Evolutionary conservation across 2,329 filamentous ascomycete genomes (phyloP).

Genomic region (Thielaviopsis punctulata): DNA sequence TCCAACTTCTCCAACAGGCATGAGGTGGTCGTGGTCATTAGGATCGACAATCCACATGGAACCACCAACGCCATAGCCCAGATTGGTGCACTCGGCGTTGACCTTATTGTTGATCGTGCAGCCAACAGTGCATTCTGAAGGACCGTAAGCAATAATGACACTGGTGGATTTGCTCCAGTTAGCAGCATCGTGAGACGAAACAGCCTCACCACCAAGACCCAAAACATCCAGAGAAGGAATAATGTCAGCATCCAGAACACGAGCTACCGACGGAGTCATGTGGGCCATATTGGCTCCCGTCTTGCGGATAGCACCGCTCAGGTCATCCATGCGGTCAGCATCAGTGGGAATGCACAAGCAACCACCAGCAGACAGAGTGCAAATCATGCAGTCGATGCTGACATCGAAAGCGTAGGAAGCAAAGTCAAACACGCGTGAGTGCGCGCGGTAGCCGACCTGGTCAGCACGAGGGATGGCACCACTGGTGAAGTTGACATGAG

Average conservation of each 20-base stretch:
- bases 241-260: constrained; percentile 28
- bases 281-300: constrained; percentile 31
- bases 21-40: constrained; percentile 27
- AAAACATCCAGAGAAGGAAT: constrained; percentile 30
- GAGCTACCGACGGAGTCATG: constrained; percentile 33
- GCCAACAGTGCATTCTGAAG: constrained; percentile 36
- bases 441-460: constrained; percentile 24
- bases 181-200: constrained; percentile 32
- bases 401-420: constrained; percentile 38
- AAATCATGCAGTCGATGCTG: constrained; percentile 36
- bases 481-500: constrained; percentile 29
- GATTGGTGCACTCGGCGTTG: constrained; percentile 24
- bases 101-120: constrained; percentile 31
- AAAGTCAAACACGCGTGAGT: constrained; percentile 29
- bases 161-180: constrained; percentile 29
- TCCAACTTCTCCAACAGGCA: constrained; percentile 31
- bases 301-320: constrained; percentile 27
- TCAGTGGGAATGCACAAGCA: constrained; percentile 38
- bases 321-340: constrained; percentile 32
- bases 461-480: constrained; percentile 26
- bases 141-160: constrained; percentile 35
- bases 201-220: constrained; percentile 33
- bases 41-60: constrained; percentile 35
- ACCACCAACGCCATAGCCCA: constrained; percentile 31
- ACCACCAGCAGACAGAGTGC: constrained; percentile 31